Evolutionary conservation across 805 yeast species (phyloP).

Genomic region (Maudiozyma bulderi): DNA sequence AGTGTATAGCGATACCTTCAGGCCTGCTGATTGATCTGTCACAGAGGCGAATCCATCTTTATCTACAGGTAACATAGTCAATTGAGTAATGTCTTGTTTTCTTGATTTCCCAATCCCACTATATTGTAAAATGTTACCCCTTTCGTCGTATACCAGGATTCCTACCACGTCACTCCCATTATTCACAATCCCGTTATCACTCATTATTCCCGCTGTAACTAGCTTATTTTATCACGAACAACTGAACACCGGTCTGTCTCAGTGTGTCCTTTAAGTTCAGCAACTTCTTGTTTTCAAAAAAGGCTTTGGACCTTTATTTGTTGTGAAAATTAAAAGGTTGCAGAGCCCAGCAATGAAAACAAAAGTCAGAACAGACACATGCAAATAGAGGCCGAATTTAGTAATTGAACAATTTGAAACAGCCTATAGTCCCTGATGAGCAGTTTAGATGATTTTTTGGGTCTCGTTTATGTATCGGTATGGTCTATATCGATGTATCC

Average conservation of each 20-base stretch:
- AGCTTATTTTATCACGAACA: background rate
- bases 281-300: too few relatives aligned
- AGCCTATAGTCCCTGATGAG: background rate
- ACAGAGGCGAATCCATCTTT: conserved; percentile 21
- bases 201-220: background rate
- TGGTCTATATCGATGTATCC: conserved; percentile 46
- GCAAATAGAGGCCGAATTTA: too few relatives aligned
- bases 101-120: conserved; percentile 26
- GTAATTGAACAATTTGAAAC: too few relatives aligned
- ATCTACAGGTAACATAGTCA: conserved; percentile 18
- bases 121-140: conserved; percentile 22
- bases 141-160: conserved; percentile 24
- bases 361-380: background rate
- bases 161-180: conserved; percentile 10
- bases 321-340: too few relatives aligned
- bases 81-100: conserved; percentile 16
- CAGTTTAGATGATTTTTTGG: conserved; percentile 21
- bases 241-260: background rate
- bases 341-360: background rate
- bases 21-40: conserved; percentile 5
- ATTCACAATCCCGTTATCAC: background rate
- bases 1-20: conserved; percentile 18
- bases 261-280: too few relatives aligned
- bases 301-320: too few relatives aligned
- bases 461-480: conserved; percentile 32